phyloP scores from a whole-genome alignment of 108 stramenopile genomes.

The Pseudonitzschia pungens region DNA sequence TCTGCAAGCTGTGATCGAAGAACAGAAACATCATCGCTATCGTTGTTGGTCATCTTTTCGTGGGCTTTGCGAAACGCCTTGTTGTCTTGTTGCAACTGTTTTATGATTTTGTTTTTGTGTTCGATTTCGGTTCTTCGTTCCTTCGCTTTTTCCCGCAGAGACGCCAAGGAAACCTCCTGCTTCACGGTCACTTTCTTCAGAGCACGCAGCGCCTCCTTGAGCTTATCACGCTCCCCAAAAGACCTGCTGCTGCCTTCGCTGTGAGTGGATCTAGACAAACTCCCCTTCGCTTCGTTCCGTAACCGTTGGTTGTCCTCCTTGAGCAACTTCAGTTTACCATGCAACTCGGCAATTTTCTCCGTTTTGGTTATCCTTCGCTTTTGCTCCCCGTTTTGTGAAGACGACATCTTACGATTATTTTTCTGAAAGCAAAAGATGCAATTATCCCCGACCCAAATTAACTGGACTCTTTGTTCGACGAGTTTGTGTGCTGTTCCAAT shows the following conservation, averaged over 20 bases:
- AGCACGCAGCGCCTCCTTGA: slow-evolving; percentile 36
- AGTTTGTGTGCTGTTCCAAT: no score
- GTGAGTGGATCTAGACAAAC: not conserved
- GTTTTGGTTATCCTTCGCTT: slow-evolving; percentile 31
- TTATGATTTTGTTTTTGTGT: slow-evolving; percentile 22
- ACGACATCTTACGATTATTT: not conserved
- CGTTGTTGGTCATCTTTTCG: slow-evolving; percentile 5
- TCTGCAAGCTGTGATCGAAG: slow-evolving; percentile 18
- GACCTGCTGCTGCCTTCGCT: not conserved
- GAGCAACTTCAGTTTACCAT: slow-evolving; percentile 26
- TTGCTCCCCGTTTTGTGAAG: slow-evolving; percentile 1
- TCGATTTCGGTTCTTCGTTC: slow-evolving; percentile 32
- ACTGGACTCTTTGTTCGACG: no score
- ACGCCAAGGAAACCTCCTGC: slow-evolving; percentile 36
- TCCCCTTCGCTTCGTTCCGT: slow-evolving; percentile 3
- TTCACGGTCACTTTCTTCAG: slow-evolving; percentile 42
- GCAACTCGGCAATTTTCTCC: slow-evolving; percentile 41
- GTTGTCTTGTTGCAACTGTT: slow-evolving; percentile 23
- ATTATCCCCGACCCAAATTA: no score
- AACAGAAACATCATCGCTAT: not conserved
- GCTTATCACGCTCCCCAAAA: slow-evolving; percentile 15
- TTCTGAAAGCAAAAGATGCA: no score
- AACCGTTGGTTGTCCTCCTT: slow-evolving; percentile 39
- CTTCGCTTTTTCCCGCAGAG: slow-evolving; percentile 32
- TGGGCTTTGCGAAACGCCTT: slow-evolving; percentile 11